Evolutionary conservation across 305 asterid genomes (phyloP), one percentile per base, ranked within the genome.

Genomic region (Petunia hybrid): DNA sequence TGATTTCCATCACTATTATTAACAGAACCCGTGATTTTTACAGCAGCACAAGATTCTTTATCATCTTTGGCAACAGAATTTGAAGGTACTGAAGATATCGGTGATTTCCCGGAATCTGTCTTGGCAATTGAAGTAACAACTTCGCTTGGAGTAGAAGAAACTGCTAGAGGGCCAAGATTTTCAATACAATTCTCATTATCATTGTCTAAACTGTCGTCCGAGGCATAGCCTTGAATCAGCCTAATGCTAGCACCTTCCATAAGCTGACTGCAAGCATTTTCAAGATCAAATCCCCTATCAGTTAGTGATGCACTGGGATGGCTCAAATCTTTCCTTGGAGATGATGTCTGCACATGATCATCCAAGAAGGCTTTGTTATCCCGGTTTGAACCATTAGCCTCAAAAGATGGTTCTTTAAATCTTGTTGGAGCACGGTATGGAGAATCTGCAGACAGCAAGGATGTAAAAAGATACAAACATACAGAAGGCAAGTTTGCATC

Each of bases 171-270:
- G 64, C 79, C 73, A 83, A 68, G 85, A 83, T 86, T 85, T 67
- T 76, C 87, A 80, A 55, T 51, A 78, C 8, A 84, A 84, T 64
- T 84, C 78, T 77, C 89, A 74, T 68, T 91, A 75, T 83, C 87
- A 67, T 81, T 80, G 83, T 89, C 94, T 31, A 87, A 84, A 84
- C 89, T 80, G 63, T 83, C 85, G 75, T 88, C 92, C 40, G 97
- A 89, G 57, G 87, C 85, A 86, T 88, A 93, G 55, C 87, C 92
- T 84, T 91, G 93, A 76, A 94, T n/a, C 46, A 93, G 86, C 83
- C 88, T 88, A 81, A 88, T 83, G 80, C 88, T 82, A 35, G 82
- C 83, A 67, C 85, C 88, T 83, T 84, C 87, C 69, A 76, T 75
- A 59, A 63, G 84, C 85, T 84, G 91, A 81, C 83, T 46, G 39